These are phyloP conservation scores for Mycena vulgaris DNA, from an alignment of 768 basidiomycete species.

Conservation along the genomic window DNA sequence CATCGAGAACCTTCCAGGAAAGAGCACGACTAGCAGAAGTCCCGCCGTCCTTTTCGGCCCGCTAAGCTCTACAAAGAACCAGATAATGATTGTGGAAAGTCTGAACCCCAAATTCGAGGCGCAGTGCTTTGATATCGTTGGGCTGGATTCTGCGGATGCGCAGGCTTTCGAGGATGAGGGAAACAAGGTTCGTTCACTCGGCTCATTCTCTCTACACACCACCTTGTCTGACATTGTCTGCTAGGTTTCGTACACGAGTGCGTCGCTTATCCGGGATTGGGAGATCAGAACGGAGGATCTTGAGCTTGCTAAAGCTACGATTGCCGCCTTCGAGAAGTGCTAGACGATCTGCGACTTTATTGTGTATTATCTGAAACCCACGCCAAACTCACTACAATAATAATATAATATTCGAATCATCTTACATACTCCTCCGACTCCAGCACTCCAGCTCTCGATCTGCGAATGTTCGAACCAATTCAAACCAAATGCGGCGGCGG, in stretches of 20 bases:
- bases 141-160: not conserved
- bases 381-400: no score
- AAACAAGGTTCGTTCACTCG: not conserved
- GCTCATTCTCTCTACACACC: not conserved
- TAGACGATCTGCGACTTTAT: no score
- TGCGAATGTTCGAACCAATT: no score
- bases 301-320: not conserved
- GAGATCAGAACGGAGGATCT: no score
- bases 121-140: constrained; percentile 3
- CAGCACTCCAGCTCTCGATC: no score
- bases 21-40: not conserved
- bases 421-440: no score
- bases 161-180: not conserved
- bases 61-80: not conserved
- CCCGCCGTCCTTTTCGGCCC: not conserved
- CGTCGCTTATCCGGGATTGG: no score
- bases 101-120: constrained; percentile 21
- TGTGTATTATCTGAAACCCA: no score
- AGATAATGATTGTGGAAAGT: constrained; percentile 11
- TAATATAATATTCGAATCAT: no score
- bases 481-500: no score
- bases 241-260: no score
- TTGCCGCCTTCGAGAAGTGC: not conserved
- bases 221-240: no score
- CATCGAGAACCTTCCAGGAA: not conserved